Conservation (phyloP, 164 flowering plant genomes). For the Vitis rotundifolia region DNA sequence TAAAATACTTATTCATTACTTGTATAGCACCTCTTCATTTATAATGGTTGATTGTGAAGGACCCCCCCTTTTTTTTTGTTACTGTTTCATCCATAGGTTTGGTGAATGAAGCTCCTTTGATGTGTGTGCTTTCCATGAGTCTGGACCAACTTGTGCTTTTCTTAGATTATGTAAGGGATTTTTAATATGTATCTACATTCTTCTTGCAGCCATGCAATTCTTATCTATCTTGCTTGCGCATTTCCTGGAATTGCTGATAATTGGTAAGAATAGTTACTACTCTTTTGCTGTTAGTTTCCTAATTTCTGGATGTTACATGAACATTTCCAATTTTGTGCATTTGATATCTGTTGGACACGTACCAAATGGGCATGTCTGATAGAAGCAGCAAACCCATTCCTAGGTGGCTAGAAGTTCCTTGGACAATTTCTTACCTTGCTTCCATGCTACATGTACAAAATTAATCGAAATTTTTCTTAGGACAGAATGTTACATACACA, state of each 20-base stretch:
- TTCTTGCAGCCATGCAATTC: constrained; percentile 83
- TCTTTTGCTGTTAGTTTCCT: not conserved
- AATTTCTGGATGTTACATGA: no score
- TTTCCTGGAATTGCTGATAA: constrained; percentile 88
- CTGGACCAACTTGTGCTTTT: no score
- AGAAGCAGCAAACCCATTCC: not conserved
- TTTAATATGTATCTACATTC: not conserved
- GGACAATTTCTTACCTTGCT: not conserved
- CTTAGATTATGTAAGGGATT: no score
- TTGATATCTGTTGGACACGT: not conserved
- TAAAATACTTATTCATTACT: not conserved
- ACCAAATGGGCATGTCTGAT: not conserved
- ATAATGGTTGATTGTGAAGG: not conserved
- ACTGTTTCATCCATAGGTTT: not conserved
- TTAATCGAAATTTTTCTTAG: not conserved
- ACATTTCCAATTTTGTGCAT: no score
- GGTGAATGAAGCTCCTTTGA: not conserved
- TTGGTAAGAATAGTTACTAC: constrained; percentile 54
- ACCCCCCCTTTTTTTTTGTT: not conserved
- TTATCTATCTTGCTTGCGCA: constrained; percentile 74
- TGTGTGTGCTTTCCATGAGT: no score
- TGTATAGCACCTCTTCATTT: not conserved
- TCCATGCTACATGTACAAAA: not conserved
- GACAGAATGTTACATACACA: not conserved
- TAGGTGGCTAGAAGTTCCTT: not conserved